Conservation (phyloP, 305 asterid species). For the Rubia balearica region DNA sequence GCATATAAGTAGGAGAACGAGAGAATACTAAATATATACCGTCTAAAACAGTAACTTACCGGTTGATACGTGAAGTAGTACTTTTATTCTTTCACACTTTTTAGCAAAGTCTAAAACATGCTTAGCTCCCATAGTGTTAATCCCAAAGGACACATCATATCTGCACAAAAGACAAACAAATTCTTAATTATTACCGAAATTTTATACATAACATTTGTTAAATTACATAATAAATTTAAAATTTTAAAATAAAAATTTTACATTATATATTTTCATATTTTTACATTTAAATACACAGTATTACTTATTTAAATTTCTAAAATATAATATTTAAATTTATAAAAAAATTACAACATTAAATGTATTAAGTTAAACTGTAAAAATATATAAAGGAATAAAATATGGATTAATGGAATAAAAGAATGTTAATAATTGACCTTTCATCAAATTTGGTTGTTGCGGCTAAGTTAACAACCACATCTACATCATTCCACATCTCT, state of each 20-base stretch:
- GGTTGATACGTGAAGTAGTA: conserved; percentile 70
- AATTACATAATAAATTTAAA: too few species aligned
- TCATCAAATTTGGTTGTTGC: conserved; percentile 44
- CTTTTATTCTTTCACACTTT: conserved; percentile 37
- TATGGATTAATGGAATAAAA: background rate
- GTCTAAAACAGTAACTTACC: conserved; percentile 29
- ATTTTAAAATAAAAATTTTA: too few species aligned
- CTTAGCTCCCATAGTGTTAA: conserved; percentile 62
- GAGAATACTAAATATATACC: too few species aligned
- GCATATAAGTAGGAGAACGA: too few species aligned
- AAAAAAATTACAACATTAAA: too few species aligned
- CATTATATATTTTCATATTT: too few species aligned
- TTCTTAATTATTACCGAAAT: background rate
- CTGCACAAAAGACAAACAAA: conserved; percentile 21
- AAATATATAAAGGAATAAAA: too few species aligned
- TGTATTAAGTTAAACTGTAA: too few species aligned
- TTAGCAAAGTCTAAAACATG: conserved; percentile 52
- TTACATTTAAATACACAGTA: too few species aligned
- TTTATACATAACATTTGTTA: too few species aligned
- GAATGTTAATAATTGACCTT: conserved; percentile 16
- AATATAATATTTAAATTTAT: too few species aligned
- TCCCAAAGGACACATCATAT: conserved; percentile 50
- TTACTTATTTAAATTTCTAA: too few species aligned
- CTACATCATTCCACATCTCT: conserved; percentile 40
- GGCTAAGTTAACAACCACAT: conserved; percentile 38